These are phyloP conservation scores for Aquilaria sinensis DNA, from an alignment of 345 rosid species.

Conservation along the genomic window DNA sequence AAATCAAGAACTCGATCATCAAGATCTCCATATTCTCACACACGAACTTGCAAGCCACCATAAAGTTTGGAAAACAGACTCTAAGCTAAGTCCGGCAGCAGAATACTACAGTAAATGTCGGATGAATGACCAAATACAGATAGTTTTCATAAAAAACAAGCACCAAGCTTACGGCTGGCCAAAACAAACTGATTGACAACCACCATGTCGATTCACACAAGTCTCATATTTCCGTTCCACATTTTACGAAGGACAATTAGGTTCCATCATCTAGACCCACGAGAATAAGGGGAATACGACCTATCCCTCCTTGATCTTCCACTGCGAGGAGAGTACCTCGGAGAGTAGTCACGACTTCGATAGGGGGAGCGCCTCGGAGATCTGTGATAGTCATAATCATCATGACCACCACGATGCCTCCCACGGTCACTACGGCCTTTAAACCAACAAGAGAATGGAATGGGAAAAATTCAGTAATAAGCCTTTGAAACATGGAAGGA, in stretches of 20 bases:
- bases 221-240: too few relatives aligned
- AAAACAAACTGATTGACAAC: too few relatives aligned
- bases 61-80: too few relatives aligned
- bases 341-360: slow-evolving; percentile 62
- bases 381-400: slow-evolving; percentile 50
- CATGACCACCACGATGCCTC: slow-evolving; percentile 52
- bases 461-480: not conserved
- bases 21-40: too few relatives aligned
- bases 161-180: too few relatives aligned
- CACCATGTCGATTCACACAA: too few relatives aligned
- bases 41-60: too few relatives aligned
- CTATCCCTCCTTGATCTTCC: slow-evolving; percentile 83
- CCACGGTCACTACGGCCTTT: slow-evolving; percentile 52
- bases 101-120: too few relatives aligned
- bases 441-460: slow-evolving; percentile 7
- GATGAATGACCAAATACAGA: too few relatives aligned
- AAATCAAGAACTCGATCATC: too few relatives aligned
- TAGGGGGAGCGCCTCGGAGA: slow-evolving; percentile 84
- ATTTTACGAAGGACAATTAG: not conserved
- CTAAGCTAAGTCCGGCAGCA: too few relatives aligned
- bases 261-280: slow-evolving; percentile 29
- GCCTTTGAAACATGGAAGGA: not conserved
- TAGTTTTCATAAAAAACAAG: too few relatives aligned
- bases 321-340: slow-evolving; percentile 57
- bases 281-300: slow-evolving; percentile 56